These are phyloP conservation scores for Recurvomyces mirabilis DNA, from an alignment of 495 filamentous ascomycete genomes.

Conservation along the genomic window DNA sequence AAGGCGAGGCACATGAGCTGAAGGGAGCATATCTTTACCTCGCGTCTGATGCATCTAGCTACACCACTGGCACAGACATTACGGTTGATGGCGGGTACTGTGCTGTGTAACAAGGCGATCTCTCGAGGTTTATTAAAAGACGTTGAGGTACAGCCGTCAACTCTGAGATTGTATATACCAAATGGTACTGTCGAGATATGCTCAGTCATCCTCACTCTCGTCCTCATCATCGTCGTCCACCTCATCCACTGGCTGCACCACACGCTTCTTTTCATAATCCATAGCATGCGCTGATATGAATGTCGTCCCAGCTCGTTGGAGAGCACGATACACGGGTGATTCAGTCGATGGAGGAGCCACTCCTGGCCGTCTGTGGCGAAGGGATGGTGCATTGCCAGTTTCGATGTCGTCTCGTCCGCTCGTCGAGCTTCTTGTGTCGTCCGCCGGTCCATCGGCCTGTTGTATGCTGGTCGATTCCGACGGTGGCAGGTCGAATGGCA, in stretches of 20 bases:
- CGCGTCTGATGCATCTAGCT: slow-evolving; percentile 70
- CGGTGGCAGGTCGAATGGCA: slow-evolving; percentile 49
- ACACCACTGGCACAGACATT: slow-evolving; percentile 54
- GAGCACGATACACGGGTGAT: slow-evolving; percentile 18
- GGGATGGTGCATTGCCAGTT: too few relatives aligned
- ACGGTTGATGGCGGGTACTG: slow-evolving; percentile 23
- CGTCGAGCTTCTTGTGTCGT: slow-evolving; percentile 1
- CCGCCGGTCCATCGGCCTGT: slow-evolving; percentile 16
- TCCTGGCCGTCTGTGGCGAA: not conserved
- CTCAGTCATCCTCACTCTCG: not conserved
- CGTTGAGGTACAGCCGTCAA: too few relatives aligned
- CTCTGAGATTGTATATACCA: too few relatives aligned
- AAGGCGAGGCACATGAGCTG: slow-evolving; percentile 62
- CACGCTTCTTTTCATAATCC: slow-evolving; percentile 68
- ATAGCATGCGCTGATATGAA: slow-evolving; percentile 69
- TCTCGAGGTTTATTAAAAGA: too few relatives aligned
- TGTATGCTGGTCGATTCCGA: too few relatives aligned
- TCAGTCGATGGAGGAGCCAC: slow-evolving; percentile 3
- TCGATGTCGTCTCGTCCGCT: not conserved
- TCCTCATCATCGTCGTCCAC: not conserved
- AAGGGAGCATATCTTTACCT: slow-evolving; percentile 87
- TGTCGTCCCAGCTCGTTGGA: slow-evolving; percentile 44
- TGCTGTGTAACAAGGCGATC: too few relatives aligned
- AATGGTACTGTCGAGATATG: too few relatives aligned
- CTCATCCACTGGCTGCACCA: not conserved